Evolutionary conservation across 495 filamentous ascomycete genomes (phyloP), one percentile per base, ranked within the genome.

Genomic region (Aspergillus egyptiacus): DNA sequence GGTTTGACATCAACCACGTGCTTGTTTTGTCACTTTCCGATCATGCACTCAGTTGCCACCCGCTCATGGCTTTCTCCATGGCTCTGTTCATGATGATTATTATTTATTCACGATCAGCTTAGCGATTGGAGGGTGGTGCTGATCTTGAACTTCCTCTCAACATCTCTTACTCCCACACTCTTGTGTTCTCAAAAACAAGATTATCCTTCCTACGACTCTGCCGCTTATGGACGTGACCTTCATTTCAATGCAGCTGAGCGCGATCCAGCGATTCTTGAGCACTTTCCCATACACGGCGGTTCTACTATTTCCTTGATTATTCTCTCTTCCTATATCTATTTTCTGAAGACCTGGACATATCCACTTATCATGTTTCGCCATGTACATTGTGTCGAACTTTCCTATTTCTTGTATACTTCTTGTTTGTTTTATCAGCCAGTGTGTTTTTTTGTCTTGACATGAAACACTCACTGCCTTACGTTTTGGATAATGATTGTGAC

Each of bases 401-500:
- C 15, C n/a, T n/a, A n/a, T 27, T 51, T 48, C 20, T 40, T 54
- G 42, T 59, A 47, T 35, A 48, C 37, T 48, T 51, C 28, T 42
- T 27, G 13, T 11, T 25, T 27, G 38, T 2, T 15, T 27, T 30
- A 38, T 22, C 45, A 49, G 28, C 25, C 42, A 45, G 36, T 40
- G 42, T n/a, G n/a, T n/a, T 31, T 47, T 28, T 20, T n/a, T 23
- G 22, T 24, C 44, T 19, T 24, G 11, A 40, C 45, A 50, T 25
- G 40, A 56, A 40, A 22, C 19, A 32, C 19, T 22, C 20, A 38
- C 35, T 47, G 35, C 22, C 20, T 51, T 23, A 60, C 31, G 51
- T 15, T n/a, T 50, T 55, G 56, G 46, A 50, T 57, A 56, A 56
- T 53, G 51, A 56, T 49, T 47, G 43, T 43, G 22, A 55, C 20